Conservation (phyloP, 2,329 filamentous ascomycete species). For the Acephala macrosclerotiorum region DNA sequence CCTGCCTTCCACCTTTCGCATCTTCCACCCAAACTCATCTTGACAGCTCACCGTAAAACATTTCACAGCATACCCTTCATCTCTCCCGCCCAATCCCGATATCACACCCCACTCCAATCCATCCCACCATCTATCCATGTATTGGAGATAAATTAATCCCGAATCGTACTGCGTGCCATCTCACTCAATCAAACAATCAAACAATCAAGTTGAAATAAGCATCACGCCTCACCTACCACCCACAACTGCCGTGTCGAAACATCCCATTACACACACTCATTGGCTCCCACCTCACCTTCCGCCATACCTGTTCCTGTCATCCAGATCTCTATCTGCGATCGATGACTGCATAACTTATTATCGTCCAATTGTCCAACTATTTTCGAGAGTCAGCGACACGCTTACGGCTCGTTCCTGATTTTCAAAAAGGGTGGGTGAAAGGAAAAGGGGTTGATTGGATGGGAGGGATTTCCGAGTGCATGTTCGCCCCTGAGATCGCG, state of each 20-base stretch:
- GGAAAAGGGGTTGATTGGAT: slow-evolving; percentile 26
- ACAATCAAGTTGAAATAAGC: background rate
- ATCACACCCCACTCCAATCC: background rate
- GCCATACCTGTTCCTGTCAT: background rate
- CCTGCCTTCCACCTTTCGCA: no score
- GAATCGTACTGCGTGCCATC: background rate
- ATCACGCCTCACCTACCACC: background rate
- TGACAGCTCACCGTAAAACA: slow-evolving; percentile 7
- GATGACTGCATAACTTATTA: no score
- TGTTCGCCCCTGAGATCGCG: slow-evolving; percentile 23
- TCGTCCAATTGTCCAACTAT: slow-evolving; percentile 21
- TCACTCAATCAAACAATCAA: no score
- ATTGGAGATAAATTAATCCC: background rate
- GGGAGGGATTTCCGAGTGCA: slow-evolving; percentile 18
- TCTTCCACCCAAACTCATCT: background rate
- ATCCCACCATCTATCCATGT: background rate
- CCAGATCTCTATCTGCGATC: no score
- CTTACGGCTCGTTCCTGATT: slow-evolving; percentile 9
- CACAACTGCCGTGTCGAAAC: slow-evolving; percentile 28
- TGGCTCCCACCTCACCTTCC: slow-evolving; percentile 11
- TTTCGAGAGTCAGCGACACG: slow-evolving; percentile 24
- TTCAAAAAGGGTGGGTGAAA: background rate
- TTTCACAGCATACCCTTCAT: background rate
- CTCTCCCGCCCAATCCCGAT: slow-evolving; percentile 8
- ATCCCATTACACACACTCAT: slow-evolving; percentile 24